Conservation (phyloP, 2,329 filamentous ascomycete species). For the Trichoderma brevicompactum region DNA sequence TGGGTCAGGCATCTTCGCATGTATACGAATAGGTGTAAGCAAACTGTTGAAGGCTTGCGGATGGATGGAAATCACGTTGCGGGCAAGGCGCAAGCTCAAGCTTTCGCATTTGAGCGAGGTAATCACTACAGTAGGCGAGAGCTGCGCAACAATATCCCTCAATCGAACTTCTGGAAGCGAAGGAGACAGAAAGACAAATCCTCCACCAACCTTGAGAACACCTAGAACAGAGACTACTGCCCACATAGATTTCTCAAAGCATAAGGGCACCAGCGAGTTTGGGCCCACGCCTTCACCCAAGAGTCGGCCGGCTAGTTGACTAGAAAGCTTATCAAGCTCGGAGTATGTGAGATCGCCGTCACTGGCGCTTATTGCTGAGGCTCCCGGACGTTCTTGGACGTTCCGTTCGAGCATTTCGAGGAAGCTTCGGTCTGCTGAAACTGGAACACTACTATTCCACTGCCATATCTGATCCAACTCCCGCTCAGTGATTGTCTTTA, state of each 20-base stretch:
- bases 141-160: background rate
- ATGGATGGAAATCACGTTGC: too few species aligned
- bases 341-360: slow-evolving; percentile 40
- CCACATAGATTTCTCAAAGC: slow-evolving; percentile 36
- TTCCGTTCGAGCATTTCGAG: slow-evolving; percentile 34
- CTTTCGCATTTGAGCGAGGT: too few species aligned
- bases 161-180: background rate
- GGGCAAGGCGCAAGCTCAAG: too few species aligned
- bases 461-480: slow-evolving; percentile 1
- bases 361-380: slow-evolving; percentile 40
- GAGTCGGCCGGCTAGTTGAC: slow-evolving; percentile 41
- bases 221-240: slow-evolving; percentile 34
- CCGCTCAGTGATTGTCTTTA: background rate
- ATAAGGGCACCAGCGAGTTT: slow-evolving; percentile 40
- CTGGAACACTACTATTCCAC: background rate
- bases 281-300: slow-evolving; percentile 33
- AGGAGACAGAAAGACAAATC: slow-evolving; percentile 34
- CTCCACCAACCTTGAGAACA: slow-evolving; percentile 37
- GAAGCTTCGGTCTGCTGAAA: background rate
- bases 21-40: background rate
- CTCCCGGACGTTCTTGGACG: slow-evolving; percentile 35
- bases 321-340: slow-evolving; percentile 35
- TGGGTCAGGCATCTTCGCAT: background rate
- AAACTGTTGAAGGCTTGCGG: too few species aligned
- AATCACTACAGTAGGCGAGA: too few species aligned